Conservation (phyloP, 805 yeast genomes). For the Candida qinlingensis region DNA sequence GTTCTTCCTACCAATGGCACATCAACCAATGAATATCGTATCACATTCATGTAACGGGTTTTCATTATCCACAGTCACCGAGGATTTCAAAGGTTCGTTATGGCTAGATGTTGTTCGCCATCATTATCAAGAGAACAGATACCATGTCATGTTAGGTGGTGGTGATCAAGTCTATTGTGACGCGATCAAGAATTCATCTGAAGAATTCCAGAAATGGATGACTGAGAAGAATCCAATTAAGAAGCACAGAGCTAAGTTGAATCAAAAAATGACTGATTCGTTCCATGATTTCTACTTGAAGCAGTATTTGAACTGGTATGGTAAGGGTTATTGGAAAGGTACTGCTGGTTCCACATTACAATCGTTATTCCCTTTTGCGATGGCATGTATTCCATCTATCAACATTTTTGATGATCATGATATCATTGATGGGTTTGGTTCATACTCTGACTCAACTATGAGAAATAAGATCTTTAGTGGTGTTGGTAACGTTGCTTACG, state of each 20-base stretch:
- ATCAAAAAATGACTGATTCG: constrained; percentile 45
- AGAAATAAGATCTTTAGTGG: constrained; percentile 56
- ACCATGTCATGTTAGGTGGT: constrained; percentile 96
- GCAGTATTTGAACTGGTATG: constrained; percentile 85
- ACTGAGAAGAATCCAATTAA: constrained; percentile 43
- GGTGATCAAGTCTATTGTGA: constrained; percentile 96
- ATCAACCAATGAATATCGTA: constrained; percentile 72
- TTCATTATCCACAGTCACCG: constrained; percentile 65
- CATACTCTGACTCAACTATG: constrained; percentile 78
- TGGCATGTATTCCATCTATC: constrained; percentile 78
- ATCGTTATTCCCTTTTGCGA: constrained; percentile 61
- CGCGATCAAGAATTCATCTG: constrained; percentile 57
- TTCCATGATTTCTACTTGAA: constrained; percentile 62
- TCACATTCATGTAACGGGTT: constrained; percentile 91
- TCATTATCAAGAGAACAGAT: constrained; percentile 52
- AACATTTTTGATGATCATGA: constrained; percentile 95
- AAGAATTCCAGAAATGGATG: constrained; percentile 57
- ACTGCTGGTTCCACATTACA: constrained; percentile 59
- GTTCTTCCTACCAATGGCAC: constrained; percentile 62
- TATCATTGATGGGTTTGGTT: constrained; percentile 93
- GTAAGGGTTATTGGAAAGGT: constrained; percentile 82
- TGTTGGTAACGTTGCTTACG: constrained; percentile 75
- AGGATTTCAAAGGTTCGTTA: constrained; percentile 62
- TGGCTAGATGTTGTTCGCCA: constrained; percentile 81
- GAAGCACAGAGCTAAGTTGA: constrained; percentile 39